Percentiles rank a stretch among this genome's conserved stretches.
Evolutionary conservation across 2,329 filamentous ascomycete species (phyloP).

Genomic region (Curvularia lunata): DNA sequence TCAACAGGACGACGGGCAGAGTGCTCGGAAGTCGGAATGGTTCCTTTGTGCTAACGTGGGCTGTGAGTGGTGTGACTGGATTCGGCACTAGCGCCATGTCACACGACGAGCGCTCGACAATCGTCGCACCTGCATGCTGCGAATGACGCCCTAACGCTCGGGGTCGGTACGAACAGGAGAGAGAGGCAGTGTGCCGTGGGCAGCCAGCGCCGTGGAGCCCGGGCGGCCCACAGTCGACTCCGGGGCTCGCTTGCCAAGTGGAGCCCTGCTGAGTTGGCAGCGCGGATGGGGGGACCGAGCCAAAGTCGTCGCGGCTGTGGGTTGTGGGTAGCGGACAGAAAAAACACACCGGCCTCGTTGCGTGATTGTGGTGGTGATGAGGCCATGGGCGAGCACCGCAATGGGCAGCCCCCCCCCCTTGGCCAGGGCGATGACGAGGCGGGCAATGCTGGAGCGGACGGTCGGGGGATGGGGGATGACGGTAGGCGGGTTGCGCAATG

Average conservation of each 20-base stretch:
- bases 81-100: slow-evolving; percentile 12
- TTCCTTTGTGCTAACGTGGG: slow-evolving; percentile 9
- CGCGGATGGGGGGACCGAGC: slow-evolving; percentile 8
- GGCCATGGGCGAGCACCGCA: neutral
- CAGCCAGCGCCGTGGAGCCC: slow-evolving; percentile 10
- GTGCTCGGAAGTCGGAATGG: slow-evolving; percentile 19
- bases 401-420: neutral
- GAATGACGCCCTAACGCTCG: slow-evolving; percentile 32
- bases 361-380: neutral
- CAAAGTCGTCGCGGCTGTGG: slow-evolving; percentile 4
- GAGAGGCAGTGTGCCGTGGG: slow-evolving; percentile 19
- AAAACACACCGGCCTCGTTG: slow-evolving; percentile 4
- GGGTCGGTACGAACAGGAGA: slow-evolving; percentile 16
- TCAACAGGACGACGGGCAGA: slow-evolving; percentile 10
- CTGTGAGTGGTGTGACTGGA: slow-evolving; percentile 35
- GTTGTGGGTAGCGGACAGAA: neutral
- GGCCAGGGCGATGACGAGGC: neutral
- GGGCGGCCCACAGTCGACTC: slow-evolving; percentile 10
- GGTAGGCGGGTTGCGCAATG: slow-evolving; percentile 29
- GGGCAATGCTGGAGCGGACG: slow-evolving; percentile 6
- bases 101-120: slow-evolving; percentile 24
- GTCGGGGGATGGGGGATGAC: neutral
- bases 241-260: slow-evolving; percentile 24
- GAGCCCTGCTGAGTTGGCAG: slow-evolving; percentile 25
- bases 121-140: slow-evolving; percentile 9